Percentiles rank a stretch among this genome's conserved stretches.
Evolutionary conservation across 2,329 filamentous ascomycete species (phyloP).

Genomic region (Talaromyces amestolkiae): DNA sequence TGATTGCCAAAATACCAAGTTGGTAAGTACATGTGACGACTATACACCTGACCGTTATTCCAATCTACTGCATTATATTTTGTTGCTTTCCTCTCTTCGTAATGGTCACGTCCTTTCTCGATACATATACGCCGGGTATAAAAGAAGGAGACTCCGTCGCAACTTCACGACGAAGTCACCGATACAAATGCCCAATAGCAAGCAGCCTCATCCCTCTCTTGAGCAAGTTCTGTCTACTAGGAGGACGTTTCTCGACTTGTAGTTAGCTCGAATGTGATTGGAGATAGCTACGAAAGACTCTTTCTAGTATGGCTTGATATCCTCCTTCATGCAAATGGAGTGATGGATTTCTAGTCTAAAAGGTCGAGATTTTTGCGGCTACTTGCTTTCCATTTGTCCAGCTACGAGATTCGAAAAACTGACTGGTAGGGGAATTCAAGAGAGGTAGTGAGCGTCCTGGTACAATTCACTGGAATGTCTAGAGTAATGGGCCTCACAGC

Average conservation of each 20-base stretch:
- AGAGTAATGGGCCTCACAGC: constrained; percentile 8
- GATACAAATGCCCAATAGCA: constrained; percentile 60
- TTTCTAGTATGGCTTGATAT: constrained; percentile 17
- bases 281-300: background rate
- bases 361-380: constrained; percentile 19
- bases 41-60: constrained; percentile 1
- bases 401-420: background rate
- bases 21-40: constrained; percentile 30
- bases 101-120: background rate
- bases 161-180: constrained; percentile 50
- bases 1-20: constrained; percentile 58
- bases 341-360: constrained; percentile 18
- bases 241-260: constrained; percentile 18
- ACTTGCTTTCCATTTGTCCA: constrained; percentile 3
- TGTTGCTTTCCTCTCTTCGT: constrained; percentile 3
- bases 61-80: constrained; percentile 6
- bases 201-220: constrained; percentile 23
- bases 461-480: constrained; percentile 13
- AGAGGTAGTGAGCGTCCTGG: constrained; percentile 2
- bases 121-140: constrained; percentile 40
- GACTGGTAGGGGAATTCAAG: constrained; percentile 2
- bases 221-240: constrained; percentile 1
- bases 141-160: constrained; percentile 56
- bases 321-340: constrained; percentile 15
- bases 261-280: background rate